Evolutionary conservation across 2,329 filamentous ascomycete species (phyloP), one percentile per base, ranked within the genome.

Genomic region (Nigrospora oryzae): DNA sequence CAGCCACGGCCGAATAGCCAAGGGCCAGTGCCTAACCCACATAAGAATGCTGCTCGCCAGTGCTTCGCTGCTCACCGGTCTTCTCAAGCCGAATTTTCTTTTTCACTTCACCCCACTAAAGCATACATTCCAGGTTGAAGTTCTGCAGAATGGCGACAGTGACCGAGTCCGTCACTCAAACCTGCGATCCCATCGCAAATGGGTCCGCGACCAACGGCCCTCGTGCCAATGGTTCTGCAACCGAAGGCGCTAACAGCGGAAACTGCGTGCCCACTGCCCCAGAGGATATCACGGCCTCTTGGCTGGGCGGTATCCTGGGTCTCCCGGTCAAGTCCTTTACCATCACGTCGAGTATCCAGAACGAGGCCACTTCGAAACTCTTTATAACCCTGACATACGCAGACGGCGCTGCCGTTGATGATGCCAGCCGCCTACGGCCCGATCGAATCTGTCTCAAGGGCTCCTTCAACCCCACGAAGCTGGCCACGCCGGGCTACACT

Each of bases 371-470:
- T 28, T 54, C 53, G 48, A 60, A 60, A 47, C 44, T 62, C 11
- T 59, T 62, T 43, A 58, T 51, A 48, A 46, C 50, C 17, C 51
- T 56, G 42, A 44, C 49, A 23, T 56, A 56, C 31, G 52, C 38
- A 5, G 46, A 53, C 23, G 23, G 23, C 23, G 23, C 23, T 28
- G 23, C 7, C 23, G 23, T 28, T 31, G 48, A 50, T 23, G 43
- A 38, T 11, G 36, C 43, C 17, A 48, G 53, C 23, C 38, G n/a
- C 36, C 46, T 43, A 16, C 42, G 50, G 36, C 51, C 53, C 7
- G 53, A 46, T 13, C 47, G 59, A 28, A 44, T 68, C 40, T 67
- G 63, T 37, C 47, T 67, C 45, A 67, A 67, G 52, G 65, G 63
- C 15, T 58, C 61, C n/a, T 67, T 67, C 46, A 60, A 65, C 42